Percentiles rank a stretch among this genome's conserved stretches.
phyloP scores from a whole-genome alignment of 1,139 yeast genomes.

The Kodamaea ohmeri region DNA sequence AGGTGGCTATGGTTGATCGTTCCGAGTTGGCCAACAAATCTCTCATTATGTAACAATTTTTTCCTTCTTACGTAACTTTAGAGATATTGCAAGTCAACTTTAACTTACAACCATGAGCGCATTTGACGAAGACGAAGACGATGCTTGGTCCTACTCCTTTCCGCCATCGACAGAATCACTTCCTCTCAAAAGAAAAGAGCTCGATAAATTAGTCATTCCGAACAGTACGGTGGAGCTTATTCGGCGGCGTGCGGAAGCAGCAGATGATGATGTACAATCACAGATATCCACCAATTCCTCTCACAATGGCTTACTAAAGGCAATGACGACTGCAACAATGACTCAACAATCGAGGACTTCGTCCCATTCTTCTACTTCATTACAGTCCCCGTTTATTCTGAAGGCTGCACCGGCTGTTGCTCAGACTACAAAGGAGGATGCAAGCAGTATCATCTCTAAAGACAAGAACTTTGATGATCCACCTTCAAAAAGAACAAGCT shows the following conservation, averaged over 20 bases:
- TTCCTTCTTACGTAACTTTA: slow-evolving; percentile 1
- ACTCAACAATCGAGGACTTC: slow-evolving; percentile 15
- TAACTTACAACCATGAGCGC: slow-evolving; percentile 2
- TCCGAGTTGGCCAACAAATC: background rate
- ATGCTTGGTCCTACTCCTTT: slow-evolving; percentile 46
- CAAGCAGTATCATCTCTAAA: slow-evolving; percentile 39
- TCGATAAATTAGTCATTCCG: background rate
- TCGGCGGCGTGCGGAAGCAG: slow-evolving; percentile 3
- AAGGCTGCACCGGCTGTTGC: slow-evolving; percentile 61
- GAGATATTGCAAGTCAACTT: background rate
- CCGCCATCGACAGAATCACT: slow-evolving; percentile 41
- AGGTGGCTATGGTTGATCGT: too few species aligned
- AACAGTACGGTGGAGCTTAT: slow-evolving; percentile 4
- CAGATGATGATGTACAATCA: slow-evolving; percentile 14
- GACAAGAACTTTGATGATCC: slow-evolving; percentile 19
- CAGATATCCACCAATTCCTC: slow-evolving; percentile 11
- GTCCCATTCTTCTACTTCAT: slow-evolving; percentile 27
- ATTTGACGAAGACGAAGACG: slow-evolving; percentile 28
- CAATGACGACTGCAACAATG: slow-evolving; percentile 8
- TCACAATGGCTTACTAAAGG: slow-evolving; percentile 4
- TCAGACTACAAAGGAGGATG: slow-evolving; percentile 55
- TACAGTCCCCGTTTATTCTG: slow-evolving; percentile 37
- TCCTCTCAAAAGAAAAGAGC: slow-evolving; percentile 11
- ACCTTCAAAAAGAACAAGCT: slow-evolving; percentile 9
- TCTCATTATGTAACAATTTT: background rate